A percentile compares a stretch with the other conserved stretches of the same genome.
These are phyloP conservation scores for Pestalotiopsis sp. DNA, from an alignment of 2,329 filamentous ascomycete genomes.

Conservation along the genomic window DNA sequence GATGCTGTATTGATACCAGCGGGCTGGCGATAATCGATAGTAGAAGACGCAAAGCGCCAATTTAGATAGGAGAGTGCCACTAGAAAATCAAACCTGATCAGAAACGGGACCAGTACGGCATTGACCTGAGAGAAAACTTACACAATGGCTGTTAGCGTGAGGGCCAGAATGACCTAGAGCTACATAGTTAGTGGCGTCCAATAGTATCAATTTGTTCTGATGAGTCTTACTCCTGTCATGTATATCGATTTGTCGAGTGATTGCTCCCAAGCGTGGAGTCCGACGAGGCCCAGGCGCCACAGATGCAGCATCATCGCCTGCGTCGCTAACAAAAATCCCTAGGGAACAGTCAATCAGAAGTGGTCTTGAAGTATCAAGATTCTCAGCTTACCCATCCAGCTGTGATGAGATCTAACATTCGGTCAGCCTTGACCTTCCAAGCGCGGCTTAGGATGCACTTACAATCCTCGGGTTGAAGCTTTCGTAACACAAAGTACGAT, in stretches of 20 bases:
- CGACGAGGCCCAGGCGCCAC: background rate
- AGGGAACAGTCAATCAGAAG: background rate
- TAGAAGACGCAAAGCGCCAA: conserved; percentile 7
- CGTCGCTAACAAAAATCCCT: background rate
- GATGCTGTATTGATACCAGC: conserved; percentile 10
- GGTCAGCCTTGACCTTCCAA: background rate
- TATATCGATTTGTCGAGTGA: background rate
- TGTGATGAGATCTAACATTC: background rate
- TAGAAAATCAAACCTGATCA: background rate
- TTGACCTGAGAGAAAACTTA: background rate
- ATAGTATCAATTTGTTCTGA: background rate
- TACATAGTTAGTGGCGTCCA: no score
- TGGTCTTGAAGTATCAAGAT: background rate
- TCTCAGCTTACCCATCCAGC: conserved; percentile 1
- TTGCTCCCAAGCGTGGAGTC: conserved; percentile 5
- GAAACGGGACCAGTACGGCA: background rate
- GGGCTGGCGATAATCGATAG: conserved; percentile 8
- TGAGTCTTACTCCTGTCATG: background rate
- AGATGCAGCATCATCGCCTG: conserved; percentile 1
- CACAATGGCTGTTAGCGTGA: background rate
- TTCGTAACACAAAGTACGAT: conserved; percentile 14
- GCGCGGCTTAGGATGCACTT: background rate
- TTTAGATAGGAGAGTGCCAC: conserved; percentile 5
- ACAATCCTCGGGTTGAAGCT: conserved; percentile 12
- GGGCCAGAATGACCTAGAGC: background rate